Percentiles rank a stretch among this genome's conserved stretches.
Conservation (phyloP, 345 rosid genomes). For the Salix dunnii region DNA sequence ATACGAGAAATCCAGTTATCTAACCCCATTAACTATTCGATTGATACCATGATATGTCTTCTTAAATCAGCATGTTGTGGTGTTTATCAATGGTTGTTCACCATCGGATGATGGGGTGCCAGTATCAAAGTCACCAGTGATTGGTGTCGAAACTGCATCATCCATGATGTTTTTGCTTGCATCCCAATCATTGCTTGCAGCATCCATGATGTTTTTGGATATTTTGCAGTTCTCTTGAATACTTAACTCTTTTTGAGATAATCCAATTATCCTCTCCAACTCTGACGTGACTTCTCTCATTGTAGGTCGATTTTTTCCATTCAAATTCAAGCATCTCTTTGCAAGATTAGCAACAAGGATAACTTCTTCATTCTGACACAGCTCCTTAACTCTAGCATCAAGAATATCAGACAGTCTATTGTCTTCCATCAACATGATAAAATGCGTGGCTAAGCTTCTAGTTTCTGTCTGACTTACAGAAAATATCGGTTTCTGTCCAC, state of each 20-base stretch:
- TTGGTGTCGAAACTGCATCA: not conserved
- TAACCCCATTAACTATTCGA: no score
- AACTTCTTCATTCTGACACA: not conserved
- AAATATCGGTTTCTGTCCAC: slow-evolving; percentile 22
- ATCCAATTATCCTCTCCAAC: slow-evolving; percentile 5
- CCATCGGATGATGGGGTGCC: not conserved
- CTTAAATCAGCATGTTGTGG: not conserved
- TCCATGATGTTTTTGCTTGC: not conserved
- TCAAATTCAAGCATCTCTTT: slow-evolving; percentile 2
- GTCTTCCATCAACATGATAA: slow-evolving; percentile 14
- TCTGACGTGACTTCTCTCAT: slow-evolving; percentile 15
- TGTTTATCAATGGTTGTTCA: no score
- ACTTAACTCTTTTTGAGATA: not conserved
- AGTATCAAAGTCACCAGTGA: not conserved
- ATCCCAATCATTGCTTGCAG: not conserved
- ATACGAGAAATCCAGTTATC: no score
- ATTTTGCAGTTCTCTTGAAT: not conserved
- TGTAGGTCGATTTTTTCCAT: slow-evolving; percentile 6
- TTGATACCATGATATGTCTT: no score
- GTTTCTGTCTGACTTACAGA: slow-evolving; percentile 5
- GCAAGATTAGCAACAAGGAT: slow-evolving; percentile 9
- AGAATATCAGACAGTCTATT: not conserved
- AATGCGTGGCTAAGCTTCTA: slow-evolving; percentile 16
- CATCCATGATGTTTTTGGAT: not conserved
- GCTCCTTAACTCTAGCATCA: not conserved